Evolutionary conservation across 495 filamentous ascomycete species (phyloP).

Genomic region (Penicillium parvum): DNA sequence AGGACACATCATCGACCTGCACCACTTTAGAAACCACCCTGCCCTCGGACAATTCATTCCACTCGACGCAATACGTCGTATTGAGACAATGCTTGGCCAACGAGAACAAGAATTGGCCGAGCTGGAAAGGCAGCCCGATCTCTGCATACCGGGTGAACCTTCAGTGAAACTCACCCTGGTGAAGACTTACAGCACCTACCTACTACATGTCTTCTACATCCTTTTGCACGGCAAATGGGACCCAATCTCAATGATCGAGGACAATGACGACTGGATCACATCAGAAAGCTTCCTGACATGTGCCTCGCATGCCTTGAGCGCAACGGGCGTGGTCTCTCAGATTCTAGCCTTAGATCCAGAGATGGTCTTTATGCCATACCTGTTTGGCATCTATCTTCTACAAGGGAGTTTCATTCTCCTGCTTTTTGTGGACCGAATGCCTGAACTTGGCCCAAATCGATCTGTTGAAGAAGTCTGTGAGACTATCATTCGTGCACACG

Average conservation of each 20-base stretch:
- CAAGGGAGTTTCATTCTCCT: conserved; percentile 56
- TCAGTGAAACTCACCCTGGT: conserved; percentile 10
- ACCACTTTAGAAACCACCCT: conserved; percentile 71
- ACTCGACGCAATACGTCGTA: conserved; percentile 10
- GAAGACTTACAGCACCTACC: conserved; percentile 35
- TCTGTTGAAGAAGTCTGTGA: conserved; percentile 53
- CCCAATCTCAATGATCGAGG: conserved; percentile 53
- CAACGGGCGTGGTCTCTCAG: conserved; percentile 48
- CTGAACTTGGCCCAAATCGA: conserved; percentile 48
- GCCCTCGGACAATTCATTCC: conserved; percentile 50
- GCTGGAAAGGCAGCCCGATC: not conserved
- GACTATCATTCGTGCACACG: conserved; percentile 54
- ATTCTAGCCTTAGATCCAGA: conserved; percentile 55
- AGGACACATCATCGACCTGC: conserved; percentile 76
- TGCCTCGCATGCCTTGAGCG: conserved; percentile 51
- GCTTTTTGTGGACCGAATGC: conserved; percentile 51
- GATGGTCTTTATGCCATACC: conserved; percentile 58
- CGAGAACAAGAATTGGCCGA: conserved; percentile 17
- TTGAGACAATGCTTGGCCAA: conserved; percentile 16
- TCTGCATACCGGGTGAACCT: not conserved
- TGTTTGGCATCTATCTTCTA: conserved; percentile 57
- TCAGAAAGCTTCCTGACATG: conserved; percentile 49
- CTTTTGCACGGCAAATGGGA: conserved; percentile 57
- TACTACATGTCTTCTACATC: conserved; percentile 57
- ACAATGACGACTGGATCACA: conserved; percentile 55